Evolutionary conservation across 768 basidiomycete genomes (phyloP).

Genomic region (Neoboletus brunneissimus): DNA sequence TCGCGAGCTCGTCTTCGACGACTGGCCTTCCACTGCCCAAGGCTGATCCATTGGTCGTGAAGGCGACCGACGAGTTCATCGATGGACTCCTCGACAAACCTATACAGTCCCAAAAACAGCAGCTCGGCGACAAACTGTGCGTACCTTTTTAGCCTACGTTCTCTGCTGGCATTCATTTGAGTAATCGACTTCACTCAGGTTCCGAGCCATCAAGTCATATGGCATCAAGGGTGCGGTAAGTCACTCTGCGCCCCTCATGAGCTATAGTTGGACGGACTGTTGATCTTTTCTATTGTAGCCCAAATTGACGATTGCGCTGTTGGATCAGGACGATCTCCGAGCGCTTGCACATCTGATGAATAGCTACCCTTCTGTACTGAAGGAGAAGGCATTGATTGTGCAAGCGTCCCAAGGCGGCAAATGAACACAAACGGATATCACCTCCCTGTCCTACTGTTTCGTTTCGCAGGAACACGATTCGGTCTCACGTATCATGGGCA

Average conservation of each 20-base stretch:
- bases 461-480: conserved; percentile 1
- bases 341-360: conserved; percentile 84
- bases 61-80: conserved; percentile 71
- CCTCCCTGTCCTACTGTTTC: background rate
- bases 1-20: conserved; percentile 50
- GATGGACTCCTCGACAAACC: conserved; percentile 57
- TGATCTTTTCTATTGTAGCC: conserved; percentile 43
- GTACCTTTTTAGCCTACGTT: conserved; percentile 24
- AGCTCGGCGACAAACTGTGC: conserved; percentile 75
- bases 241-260: conserved; percentile 8
- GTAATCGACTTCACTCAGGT: conserved; percentile 37
- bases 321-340: conserved; percentile 84
- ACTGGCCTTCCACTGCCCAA: conserved; percentile 60
- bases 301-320: conserved; percentile 77
- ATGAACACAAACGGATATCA: conserved; percentile 10
- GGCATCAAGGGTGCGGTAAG: conserved; percentile 79
- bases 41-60: conserved; percentile 64
- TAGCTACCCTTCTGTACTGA: conserved; percentile 77
- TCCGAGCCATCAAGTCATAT: conserved; percentile 63
- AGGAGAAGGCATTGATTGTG: conserved; percentile 60
- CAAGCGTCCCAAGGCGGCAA: conserved; percentile 28
- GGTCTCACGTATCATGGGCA: background rate
- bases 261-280: background rate
- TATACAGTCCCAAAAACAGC: conserved; percentile 67
- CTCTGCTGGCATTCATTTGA: conserved; percentile 15